Percentiles rank a stretch among this genome's conserved stretches.
phyloP scores from a whole-genome alignment of 352 stramenopile species.

The Phytophthora ramorum region DNA sequence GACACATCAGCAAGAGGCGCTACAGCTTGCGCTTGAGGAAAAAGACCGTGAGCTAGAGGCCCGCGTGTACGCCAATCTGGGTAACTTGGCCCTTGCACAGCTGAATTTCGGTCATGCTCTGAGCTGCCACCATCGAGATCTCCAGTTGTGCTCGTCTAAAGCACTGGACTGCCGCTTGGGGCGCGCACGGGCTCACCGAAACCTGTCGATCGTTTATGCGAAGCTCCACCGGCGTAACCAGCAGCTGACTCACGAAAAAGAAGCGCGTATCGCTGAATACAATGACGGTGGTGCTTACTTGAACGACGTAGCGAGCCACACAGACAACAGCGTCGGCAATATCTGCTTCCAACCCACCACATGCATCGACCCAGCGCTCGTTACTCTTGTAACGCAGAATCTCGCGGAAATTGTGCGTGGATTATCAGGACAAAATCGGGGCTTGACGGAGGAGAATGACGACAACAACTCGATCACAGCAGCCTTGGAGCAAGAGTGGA shows the following conservation, averaged over 20 bases:
- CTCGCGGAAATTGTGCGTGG: conserved; percentile 43
- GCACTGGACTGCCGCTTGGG: conserved; percentile 59
- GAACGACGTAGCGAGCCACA: conserved; percentile 56
- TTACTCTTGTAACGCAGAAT: conserved; percentile 42
- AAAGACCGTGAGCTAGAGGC: conserved; percentile 73
- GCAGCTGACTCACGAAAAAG: conserved; percentile 49
- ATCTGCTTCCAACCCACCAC: conserved; percentile 66
- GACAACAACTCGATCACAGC: conserved; percentile 21
- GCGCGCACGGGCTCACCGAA: conserved; percentile 65
- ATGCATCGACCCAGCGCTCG: conserved; percentile 44
- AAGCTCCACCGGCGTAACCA: conserved; percentile 56
- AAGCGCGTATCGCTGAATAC: conserved; percentile 27
- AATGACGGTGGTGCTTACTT: conserved; percentile 46
- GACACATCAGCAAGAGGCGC: conserved; percentile 70
- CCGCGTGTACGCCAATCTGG: conserved; percentile 79
- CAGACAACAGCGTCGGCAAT: conserved; percentile 57
- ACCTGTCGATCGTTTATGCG: conserved; percentile 71
- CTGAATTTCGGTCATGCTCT: conserved; percentile 65
- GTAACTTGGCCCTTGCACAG: conserved; percentile 68
- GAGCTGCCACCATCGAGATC: conserved; percentile 68
- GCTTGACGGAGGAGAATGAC: background rate
- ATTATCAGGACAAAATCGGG: conserved; percentile 1
- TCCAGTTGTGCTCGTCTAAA: conserved; percentile 43
- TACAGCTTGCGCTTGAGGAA: conserved; percentile 53
- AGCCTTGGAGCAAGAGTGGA: conserved; percentile 31